Evolutionary conservation across 352 stramenopile species (phyloP).

Genomic region (Globisporangium lucens): DNA sequence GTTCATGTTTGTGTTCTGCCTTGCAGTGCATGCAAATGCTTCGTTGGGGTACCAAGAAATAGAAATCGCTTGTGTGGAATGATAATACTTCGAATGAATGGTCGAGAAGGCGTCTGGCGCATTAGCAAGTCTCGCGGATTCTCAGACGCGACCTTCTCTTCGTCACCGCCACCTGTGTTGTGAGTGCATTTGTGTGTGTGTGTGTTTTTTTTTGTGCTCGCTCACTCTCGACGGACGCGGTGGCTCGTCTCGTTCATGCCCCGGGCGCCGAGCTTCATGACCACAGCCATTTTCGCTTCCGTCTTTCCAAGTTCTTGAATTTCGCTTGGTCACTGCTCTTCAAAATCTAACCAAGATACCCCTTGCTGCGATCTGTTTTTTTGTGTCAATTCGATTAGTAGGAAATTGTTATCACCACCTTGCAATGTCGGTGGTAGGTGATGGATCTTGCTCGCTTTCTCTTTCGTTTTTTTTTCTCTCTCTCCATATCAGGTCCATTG

Average conservation of each 20-base stretch:
- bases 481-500: not conserved
- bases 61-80: no score
- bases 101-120: no score
- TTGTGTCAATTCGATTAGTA: not conserved
- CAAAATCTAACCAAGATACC: not conserved
- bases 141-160: no score
- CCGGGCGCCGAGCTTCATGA: not conserved
- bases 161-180: no score
- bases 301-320: not conserved
- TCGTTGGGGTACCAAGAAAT: no score
- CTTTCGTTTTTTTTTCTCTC: not conserved
- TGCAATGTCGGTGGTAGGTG: not conserved
- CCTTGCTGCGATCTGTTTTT: not conserved
- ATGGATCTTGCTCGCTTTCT: not conserved
- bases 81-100: no score
- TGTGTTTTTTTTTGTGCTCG: no score
- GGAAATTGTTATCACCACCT: not conserved
- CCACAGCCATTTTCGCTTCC: not conserved
- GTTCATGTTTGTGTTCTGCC: not conserved
- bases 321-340: not conserved
- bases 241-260: not conserved
- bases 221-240: no score
- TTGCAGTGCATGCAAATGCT: not conserved
- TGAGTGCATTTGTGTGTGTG: no score
- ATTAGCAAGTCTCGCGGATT: no score